Evolutionary conservation across 2,329 filamentous ascomycete species (phyloP).

Genomic region (Pseudopithomyces maydicus): DNA sequence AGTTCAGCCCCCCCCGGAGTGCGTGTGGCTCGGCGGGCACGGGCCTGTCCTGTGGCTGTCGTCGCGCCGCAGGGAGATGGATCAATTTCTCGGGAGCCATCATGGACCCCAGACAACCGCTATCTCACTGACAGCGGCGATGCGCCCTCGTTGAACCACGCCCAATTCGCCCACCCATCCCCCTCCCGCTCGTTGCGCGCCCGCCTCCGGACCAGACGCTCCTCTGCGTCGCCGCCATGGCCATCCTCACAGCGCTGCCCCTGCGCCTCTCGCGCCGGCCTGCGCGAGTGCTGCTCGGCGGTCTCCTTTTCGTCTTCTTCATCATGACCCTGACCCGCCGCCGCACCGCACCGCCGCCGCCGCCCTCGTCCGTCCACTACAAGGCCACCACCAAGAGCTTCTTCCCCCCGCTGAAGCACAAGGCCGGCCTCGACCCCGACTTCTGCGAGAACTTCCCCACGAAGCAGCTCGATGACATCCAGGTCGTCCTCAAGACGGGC

Average conservation of each 20-base stretch:
- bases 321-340: conserved; percentile 34
- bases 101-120: conserved; percentile 2
- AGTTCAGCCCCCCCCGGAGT: neutral
- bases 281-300: conserved; percentile 34
- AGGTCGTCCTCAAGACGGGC: conserved; percentile 57
- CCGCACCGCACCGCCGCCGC: conserved; percentile 9
- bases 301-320: conserved; percentile 39
- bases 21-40: neutral
- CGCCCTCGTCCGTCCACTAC: conserved; percentile 26
- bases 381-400: conserved; percentile 40
- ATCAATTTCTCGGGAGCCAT: conserved; percentile 3
- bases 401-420: conserved; percentile 41
- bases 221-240: conserved; percentile 14
- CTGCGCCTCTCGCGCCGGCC: conserved; percentile 16
- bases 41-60: neutral
- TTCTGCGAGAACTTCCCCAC: conserved; percentile 49
- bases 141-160: conserved; percentile 2
- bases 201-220: conserved; percentile 11
- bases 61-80: conserved; percentile 1
- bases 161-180: conserved; percentile 3
- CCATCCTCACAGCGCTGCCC: conserved; percentile 11
- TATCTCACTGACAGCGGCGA: conserved; percentile 6
- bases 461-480: conserved; percentile 48
- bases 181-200: conserved; percentile 7
- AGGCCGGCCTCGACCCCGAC: conserved; percentile 38